Conservation (phyloP, 164 flowering plant species). For the grape (Vitis vinifera) region DNA sequence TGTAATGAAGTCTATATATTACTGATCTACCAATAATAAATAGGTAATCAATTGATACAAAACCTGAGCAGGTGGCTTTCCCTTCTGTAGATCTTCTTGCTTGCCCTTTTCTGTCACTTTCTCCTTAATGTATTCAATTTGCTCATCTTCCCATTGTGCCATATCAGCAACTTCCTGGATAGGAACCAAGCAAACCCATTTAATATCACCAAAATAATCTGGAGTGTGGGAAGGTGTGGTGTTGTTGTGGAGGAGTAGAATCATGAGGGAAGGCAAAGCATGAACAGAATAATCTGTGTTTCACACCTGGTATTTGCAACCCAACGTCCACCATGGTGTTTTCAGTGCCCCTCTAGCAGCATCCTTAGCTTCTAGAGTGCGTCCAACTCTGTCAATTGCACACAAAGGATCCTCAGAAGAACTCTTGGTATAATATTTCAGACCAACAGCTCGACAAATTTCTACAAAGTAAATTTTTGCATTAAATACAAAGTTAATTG, state of each 20-base stretch:
- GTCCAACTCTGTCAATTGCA: constrained; percentile 70
- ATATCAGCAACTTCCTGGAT: constrained; percentile 78
- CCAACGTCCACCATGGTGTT: constrained; percentile 98
- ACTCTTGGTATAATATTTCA: neutral
- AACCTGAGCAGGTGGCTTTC: constrained; percentile 86
- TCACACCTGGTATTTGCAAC: constrained; percentile 71
- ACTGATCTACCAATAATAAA: neutral
- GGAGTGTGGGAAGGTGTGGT: no score
- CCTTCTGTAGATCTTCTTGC: constrained; percentile 75
- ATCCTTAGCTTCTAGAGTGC: constrained; percentile 78
- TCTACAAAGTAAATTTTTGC: no score
- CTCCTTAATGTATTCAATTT: constrained; percentile 73
- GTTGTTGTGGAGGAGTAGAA: neutral
- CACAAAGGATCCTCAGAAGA: constrained; percentile 1
- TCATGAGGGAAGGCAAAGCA: neutral
- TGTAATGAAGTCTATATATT: neutral
- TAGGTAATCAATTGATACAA: neutral
- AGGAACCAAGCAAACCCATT: constrained; percentile 4
- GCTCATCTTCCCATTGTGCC: constrained; percentile 91
- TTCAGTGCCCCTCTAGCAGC: constrained; percentile 90
- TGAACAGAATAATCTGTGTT: neutral
- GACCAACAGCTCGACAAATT: neutral
- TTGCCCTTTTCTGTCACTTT: constrained; percentile 75
- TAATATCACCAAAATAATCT: neutral
- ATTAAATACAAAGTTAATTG: neutral